Base-by-base conservation (phyloP, 768 basidiomycete species). In the Psilocybe subaeruginosa region DNA sequence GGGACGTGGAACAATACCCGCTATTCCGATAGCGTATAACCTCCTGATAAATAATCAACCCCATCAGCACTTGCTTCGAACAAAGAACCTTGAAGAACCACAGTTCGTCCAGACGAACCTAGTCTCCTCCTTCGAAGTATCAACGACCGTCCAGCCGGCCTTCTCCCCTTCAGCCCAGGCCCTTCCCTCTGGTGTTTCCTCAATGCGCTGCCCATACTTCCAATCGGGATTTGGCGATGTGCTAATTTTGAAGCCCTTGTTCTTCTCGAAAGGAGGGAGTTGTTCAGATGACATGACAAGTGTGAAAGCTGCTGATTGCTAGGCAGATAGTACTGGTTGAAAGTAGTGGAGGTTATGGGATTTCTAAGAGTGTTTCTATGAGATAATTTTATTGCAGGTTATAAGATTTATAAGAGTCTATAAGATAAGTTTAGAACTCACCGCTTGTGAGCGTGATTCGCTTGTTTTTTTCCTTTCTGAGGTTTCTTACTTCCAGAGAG, bases 1-100 rank as follows among this genome's bases (percentile, higher is more conserved):
- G 8, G 90, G 90, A 45, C 91, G 82, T 2, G 90, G 90, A 6
- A 79, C 76, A 50, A 90, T 77, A 11, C 85, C 87, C 46, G 80
- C 80, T 8, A 79, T 78, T 64, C 88, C 67, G 56, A 87, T 66
- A 11, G 73, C 72, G 65, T 89, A 87, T 7, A 80, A 27, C 37
- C 66, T 66, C 51, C 78, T 79, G 49, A 27, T 30, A 47, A 47
- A 1, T n/a, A 35, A n/a, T 37, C 56, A 49, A 43, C 14, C 3
- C 3, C 16, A 12, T 12, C 9, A 8, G 17, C 2, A 19, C 19
- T 16, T 8, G 27, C 30, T 11, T 14, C 23, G 19, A n/a, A 37
- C 23, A 9, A 56, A n/a, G 0, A 45, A 17, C 8, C 9, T 19
- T 8, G 11, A 35, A 35, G 33, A 35, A 35, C 33, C 33, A 35